Conservation (phyloP, 805 yeast genomes). For the Candida berthetii region DNA sequence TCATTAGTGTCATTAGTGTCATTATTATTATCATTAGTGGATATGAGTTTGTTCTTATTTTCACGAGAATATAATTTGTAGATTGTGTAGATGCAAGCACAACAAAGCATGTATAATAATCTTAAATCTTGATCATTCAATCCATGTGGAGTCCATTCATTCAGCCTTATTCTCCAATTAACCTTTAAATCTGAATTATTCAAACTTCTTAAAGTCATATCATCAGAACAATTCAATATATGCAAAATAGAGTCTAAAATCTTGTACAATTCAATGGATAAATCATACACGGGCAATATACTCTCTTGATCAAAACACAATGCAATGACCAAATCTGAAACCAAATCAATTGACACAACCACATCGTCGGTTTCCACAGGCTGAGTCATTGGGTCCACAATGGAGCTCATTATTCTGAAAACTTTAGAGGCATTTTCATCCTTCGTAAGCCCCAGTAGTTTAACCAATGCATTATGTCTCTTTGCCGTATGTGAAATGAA, state of each 20-base stretch:
- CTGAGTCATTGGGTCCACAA: slow-evolving; percentile 63
- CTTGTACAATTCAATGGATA: slow-evolving; percentile 23
- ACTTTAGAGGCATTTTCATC: slow-evolving; percentile 9
- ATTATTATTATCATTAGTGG: not conserved
- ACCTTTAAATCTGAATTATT: slow-evolving; percentile 30
- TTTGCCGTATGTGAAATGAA: slow-evolving; percentile 19
- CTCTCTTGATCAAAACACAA: slow-evolving; percentile 21
- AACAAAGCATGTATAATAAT: slow-evolving; percentile 38
- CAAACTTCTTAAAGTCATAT: slow-evolving; percentile 30
- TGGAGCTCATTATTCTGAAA: slow-evolving; percentile 23
- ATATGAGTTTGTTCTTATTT: not conserved
- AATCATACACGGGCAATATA: slow-evolving; percentile 26
- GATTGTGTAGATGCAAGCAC: slow-evolving; percentile 36
- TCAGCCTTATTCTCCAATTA: slow-evolving; percentile 25
- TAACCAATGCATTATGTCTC: slow-evolving; percentile 24
- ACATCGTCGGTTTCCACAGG: slow-evolving; percentile 53
- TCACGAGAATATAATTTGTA: slow-evolving; percentile 31
- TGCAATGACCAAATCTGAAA: slow-evolving; percentile 41
- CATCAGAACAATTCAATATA: slow-evolving; percentile 36
- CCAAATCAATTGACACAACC: slow-evolving; percentile 48
- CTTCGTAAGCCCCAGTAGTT: slow-evolving; percentile 17
- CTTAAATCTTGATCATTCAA: slow-evolving; percentile 30
- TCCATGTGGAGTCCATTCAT: slow-evolving; percentile 31
- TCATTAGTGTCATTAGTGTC: not conserved
- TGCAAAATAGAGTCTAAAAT: slow-evolving; percentile 31